A percentile compares a stretch with the other conserved stretches of the same genome.
Conservation (phyloP, 495 filamentous ascomycete genomes). For the Aspergillus nanangensis region DNA sequence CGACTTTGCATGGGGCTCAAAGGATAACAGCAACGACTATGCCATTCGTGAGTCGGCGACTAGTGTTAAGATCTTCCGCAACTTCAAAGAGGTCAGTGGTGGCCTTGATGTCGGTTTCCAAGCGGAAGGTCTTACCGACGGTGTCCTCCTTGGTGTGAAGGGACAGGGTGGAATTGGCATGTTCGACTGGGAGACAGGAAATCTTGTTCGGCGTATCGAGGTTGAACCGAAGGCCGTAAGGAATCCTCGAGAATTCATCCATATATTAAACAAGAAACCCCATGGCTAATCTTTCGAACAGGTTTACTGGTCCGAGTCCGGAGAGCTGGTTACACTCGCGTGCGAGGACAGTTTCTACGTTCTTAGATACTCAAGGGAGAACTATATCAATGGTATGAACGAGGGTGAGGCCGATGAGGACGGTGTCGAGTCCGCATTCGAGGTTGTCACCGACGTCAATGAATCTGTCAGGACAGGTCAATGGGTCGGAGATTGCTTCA, state of each 20-base stretch:
- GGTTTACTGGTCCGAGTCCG: conserved; percentile 97
- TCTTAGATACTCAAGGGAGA: conserved; percentile 82
- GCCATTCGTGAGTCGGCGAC: conserved; percentile 91
- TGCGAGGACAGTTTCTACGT: conserved; percentile 97
- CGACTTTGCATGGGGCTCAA: conserved; percentile 96
- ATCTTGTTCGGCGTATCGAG: conserved; percentile 88
- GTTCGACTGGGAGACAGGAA: conserved; percentile 92
- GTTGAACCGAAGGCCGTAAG: conserved; percentile 79
- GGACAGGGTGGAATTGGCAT: conserved; percentile 92
- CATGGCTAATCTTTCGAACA: conserved; percentile 24
- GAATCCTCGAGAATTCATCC: conserved; percentile 18
- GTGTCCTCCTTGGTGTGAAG: conserved; percentile 90
- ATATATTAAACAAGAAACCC: background rate
- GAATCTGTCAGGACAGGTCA: conserved; percentile 92
- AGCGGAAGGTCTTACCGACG: conserved; percentile 85
- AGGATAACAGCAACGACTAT: conserved; percentile 98
- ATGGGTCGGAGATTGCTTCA: conserved; percentile 98
- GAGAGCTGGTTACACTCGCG: conserved; percentile 86
- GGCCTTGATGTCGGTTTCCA: conserved; percentile 95
- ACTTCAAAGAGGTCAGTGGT: conserved; percentile 89
- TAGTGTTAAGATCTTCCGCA: conserved; percentile 94
- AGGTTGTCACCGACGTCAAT: conserved; percentile 90
- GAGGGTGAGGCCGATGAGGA: conserved; percentile 84
- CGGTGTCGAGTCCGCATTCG: conserved; percentile 95
- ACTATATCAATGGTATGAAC: conserved; percentile 76